Base-by-base conservation (phyloP, 148 eudicot genomes). In the Heliamphora exappendiculata region DNA sequence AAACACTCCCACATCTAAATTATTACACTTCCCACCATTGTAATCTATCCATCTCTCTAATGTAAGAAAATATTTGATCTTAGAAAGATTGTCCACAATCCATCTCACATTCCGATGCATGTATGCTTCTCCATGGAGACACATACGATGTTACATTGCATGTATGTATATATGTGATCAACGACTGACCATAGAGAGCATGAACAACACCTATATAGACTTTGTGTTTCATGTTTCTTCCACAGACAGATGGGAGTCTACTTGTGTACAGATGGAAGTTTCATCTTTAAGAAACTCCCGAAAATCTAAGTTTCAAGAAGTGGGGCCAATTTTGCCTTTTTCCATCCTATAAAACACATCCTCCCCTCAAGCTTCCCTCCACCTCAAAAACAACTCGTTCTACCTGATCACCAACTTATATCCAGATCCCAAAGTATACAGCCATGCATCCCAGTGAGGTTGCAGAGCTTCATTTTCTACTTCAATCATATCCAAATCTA, bases 401-500 rank as follows among this genome's bases (percentile, higher is more conserved):
- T 11, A 49, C 74, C 76, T 67, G 51, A 72, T 16, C 72, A 37
- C 76, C 57, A 75, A 55, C 44, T 20, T 63, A 68, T 22, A 33
- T 34, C 72, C 16, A 29, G 9, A 26, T 62, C 73, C 67, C 44
- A 36, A 37, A 64, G 42, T 72, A 36, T n/a, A 75, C 53, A 87
- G 77, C 78, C 88, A 92, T 92, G 97, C 92, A 88, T 84, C 70
- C 90, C 70, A 80, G 79, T 83, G 94, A 89, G 59, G 67, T 85
- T 33, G 47, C 85, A 68, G 90, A 85, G 20, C 77, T 86, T 81
- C 86, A 85, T 76, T 88, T 83, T 76, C 79, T 88, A 49, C 78
- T 82, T 78, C 83, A 90, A 67, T 68, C 93, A 8, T 77, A 75
- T 82, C 85, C 87, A 78, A 86, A 66, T 66, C 85, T 85, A 75